Conservation (phyloP, 2,329 filamentous ascomycete genomes). For the Sporothrix brasiliensis region DNA sequence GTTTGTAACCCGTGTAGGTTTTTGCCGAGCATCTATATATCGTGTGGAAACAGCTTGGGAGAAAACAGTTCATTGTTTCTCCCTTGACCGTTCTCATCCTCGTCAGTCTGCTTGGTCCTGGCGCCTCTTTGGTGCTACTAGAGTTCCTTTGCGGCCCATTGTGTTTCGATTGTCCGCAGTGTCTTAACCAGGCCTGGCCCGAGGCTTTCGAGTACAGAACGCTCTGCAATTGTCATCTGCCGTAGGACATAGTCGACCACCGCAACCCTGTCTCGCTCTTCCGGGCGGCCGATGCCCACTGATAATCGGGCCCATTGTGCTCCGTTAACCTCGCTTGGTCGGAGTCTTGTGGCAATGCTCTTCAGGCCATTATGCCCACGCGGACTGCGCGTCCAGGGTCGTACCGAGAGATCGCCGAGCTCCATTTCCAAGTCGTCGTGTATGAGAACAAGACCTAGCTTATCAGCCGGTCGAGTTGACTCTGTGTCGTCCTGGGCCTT, state of each 20-base stretch:
- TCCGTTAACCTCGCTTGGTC: slow-evolving; percentile 46
- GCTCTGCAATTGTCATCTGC: slow-evolving; percentile 61
- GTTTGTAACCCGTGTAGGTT: too few species aligned
- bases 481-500: slow-evolving; percentile 50
- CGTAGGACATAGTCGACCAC: slow-evolving; percentile 79
- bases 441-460: slow-evolving; percentile 66
- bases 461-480: neutral
- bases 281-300: slow-evolving; percentile 85
- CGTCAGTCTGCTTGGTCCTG: neutral
- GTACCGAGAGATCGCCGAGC: slow-evolving; percentile 67
- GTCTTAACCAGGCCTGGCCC: slow-evolving; percentile 56
- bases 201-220: slow-evolving; percentile 55
- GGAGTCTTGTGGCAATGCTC: slow-evolving; percentile 61
- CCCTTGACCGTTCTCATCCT: neutral
- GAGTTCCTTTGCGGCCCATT: slow-evolving; percentile 40
- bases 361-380: slow-evolving; percentile 76
- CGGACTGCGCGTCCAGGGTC: slow-evolving; percentile 64
- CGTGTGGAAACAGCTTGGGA: neutral
- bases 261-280: slow-evolving; percentile 63
- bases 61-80: too few species aligned
- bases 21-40: too few species aligned
- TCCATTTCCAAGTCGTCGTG: slow-evolving; percentile 85
- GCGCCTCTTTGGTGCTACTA: neutral
- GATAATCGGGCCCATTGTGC: slow-evolving; percentile 65
- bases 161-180: slow-evolving; percentile 51